Evolutionary conservation across 805 yeast genomes (phyloP).

Genomic region (Nakazawaea holstii): DNA sequence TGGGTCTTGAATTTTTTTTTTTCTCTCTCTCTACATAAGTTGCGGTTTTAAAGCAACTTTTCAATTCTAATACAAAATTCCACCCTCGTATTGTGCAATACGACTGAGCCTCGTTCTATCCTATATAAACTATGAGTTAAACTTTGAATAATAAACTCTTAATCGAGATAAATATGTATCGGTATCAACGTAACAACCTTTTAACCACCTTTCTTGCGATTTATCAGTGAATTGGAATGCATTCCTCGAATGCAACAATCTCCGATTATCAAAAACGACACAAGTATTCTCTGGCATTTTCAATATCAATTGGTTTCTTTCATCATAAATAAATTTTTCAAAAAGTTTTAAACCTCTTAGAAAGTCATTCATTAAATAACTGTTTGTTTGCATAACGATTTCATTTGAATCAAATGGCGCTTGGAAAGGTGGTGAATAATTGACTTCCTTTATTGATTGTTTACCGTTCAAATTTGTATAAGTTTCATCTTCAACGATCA

Average conservation of each 20-base stretch:
- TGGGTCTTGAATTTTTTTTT: too few relatives aligned
- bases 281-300: conserved; percentile 56
- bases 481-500: conserved; percentile 50
- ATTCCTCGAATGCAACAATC: conserved; percentile 62
- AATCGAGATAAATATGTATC: conserved; percentile 65
- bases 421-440: conserved; percentile 81
- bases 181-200: conserved; percentile 71
- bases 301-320: conserved; percentile 47
- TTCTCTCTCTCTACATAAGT: too few relatives aligned
- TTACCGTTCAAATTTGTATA: conserved; percentile 18
- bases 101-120: too few relatives aligned
- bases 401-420: conserved; percentile 61
- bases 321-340: conserved; percentile 49
- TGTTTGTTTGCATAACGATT: conserved; percentile 25
- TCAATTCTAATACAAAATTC: too few relatives aligned
- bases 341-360: conserved; percentile 54
- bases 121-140: neutral
- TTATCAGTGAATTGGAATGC: conserved; percentile 37
- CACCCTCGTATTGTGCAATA: too few relatives aligned
- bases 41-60: too few relatives aligned
- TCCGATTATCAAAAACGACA: conserved; percentile 65
- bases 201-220: conserved; percentile 55
- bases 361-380: conserved; percentile 42
- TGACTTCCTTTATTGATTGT: conserved; percentile 46
- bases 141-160: conserved; percentile 22